Conservation (phyloP, 2,329 filamentous ascomycete genomes). For the Neofusicoccum laricinum region DNA sequence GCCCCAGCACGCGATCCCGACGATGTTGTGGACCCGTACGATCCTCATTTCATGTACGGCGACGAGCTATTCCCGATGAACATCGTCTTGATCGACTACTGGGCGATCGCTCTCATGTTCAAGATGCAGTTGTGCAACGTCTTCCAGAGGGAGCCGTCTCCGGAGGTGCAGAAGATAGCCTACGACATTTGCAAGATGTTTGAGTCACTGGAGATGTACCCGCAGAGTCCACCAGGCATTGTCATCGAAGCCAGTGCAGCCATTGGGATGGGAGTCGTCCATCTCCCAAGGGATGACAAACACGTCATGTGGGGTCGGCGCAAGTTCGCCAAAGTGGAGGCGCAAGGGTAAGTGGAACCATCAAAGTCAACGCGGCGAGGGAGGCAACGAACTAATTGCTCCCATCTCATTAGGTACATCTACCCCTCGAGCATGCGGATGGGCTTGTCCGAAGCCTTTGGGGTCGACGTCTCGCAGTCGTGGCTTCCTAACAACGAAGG, state of each 20-base stretch:
- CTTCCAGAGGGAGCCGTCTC: constrained; percentile 48
- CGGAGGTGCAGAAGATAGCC: constrained; percentile 61
- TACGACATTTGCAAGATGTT: constrained; percentile 73
- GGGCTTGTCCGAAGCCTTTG: constrained; percentile 74
- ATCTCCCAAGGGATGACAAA: constrained; percentile 70
- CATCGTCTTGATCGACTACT: constrained; percentile 71
- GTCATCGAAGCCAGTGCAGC: constrained; percentile 72
- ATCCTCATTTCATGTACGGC: constrained; percentile 66
- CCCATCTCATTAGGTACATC: constrained; percentile 63
- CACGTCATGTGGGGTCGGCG: constrained; percentile 76
- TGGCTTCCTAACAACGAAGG: constrained; percentile 85
- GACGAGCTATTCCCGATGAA: constrained; percentile 72
- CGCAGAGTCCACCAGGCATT: constrained; percentile 65
- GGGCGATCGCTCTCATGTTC: constrained; percentile 77
- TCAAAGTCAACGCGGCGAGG: background rate
- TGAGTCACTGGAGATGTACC: constrained; percentile 72
- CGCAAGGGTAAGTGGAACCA: constrained; percentile 63
- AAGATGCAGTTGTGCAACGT: constrained; percentile 66
- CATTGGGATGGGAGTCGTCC: constrained; percentile 72
- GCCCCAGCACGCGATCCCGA: constrained; percentile 53
- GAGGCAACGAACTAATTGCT: background rate
- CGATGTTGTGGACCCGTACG: constrained; percentile 72
- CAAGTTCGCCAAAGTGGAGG: constrained; percentile 76
- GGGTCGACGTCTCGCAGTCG: constrained; percentile 72
- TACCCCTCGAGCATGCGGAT: constrained; percentile 71